Evolutionary conservation across 225 moss, liverwort and hornwort species (phyloP).

Genomic region (Sphagnum contortum): DNA sequence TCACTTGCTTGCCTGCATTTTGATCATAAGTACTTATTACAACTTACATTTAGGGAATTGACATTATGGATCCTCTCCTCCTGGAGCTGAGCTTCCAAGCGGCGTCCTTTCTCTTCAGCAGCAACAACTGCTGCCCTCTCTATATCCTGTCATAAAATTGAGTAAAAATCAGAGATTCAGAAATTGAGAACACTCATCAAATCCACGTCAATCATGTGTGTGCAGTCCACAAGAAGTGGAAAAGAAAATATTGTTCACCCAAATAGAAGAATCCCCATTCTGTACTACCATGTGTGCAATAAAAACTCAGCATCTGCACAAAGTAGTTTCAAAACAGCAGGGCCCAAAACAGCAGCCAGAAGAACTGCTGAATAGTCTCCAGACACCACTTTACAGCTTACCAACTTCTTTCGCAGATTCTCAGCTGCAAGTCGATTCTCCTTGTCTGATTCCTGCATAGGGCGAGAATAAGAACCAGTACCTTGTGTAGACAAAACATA

Average conservation of each 20-base stretch:
- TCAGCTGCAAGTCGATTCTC: constrained; percentile 79
- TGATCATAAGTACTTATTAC: not conserved
- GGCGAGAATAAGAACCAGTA: not conserved
- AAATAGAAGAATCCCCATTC: too few relatives aligned
- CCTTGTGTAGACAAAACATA: too few relatives aligned
- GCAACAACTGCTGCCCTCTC: constrained; percentile 65
- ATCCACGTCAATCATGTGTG: too few relatives aligned
- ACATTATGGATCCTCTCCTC: constrained; percentile 56
- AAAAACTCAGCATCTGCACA: too few relatives aligned
- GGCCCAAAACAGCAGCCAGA: too few relatives aligned
- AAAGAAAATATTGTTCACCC: too few relatives aligned
- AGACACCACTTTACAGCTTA: constrained; percentile 6
- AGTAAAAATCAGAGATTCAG: not conserved
- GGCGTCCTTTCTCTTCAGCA: constrained; percentile 71
- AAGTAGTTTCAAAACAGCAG: too few relatives aligned
- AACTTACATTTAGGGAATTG: constrained; percentile 48
- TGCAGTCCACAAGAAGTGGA: too few relatives aligned
- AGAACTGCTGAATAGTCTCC: too few relatives aligned
- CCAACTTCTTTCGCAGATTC: constrained; percentile 72
- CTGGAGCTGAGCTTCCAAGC: constrained; percentile 70
- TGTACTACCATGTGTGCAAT: too few relatives aligned
- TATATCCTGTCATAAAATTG: constrained; percentile 32
- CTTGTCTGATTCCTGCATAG: constrained; percentile 72
- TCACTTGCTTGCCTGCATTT: too few relatives aligned
- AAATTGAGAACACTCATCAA: not conserved